These are phyloP conservation scores for Phytophthora colocasiae DNA, from an alignment of 352 stramenopile genomes.

Conservation along the genomic window DNA sequence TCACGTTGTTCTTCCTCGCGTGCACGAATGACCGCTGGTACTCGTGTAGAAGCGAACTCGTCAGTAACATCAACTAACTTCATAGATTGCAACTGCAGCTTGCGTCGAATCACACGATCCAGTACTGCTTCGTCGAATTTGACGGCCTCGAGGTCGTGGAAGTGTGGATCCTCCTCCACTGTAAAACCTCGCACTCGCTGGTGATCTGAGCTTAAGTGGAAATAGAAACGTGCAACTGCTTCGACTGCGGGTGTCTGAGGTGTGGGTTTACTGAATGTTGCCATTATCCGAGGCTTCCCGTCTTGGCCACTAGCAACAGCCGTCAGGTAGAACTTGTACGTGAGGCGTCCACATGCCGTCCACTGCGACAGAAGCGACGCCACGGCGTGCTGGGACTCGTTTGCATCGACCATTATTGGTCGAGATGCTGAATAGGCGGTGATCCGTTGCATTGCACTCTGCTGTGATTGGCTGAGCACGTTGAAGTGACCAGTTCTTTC, in stretches of 20 bases:
- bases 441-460: not conserved
- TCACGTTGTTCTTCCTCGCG: conserved; percentile 46
- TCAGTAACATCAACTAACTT: conserved; percentile 59
- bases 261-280: conserved; percentile 74
- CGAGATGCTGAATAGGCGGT: too few relatives aligned
- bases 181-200: conserved; percentile 60
- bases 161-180: conserved; percentile 69
- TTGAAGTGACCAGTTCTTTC: conserved; percentile 28
- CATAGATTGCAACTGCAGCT: conserved; percentile 52
- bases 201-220: conserved; percentile 53
- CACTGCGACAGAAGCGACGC: conserved; percentile 53
- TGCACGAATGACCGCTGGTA: conserved; percentile 49
- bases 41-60: conserved; percentile 67
- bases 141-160: conserved; percentile 50
- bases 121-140: conserved; percentile 66
- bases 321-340: conserved; percentile 69
- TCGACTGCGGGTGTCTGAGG: conserved; percentile 39
- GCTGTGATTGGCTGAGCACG: conserved; percentile 18
- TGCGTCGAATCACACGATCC: conserved; percentile 63
- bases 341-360: conserved; percentile 43
- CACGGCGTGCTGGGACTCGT: conserved; percentile 53
- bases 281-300: conserved; percentile 50
- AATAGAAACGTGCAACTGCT: conserved; percentile 67
- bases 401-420: conserved; percentile 31
- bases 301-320: conserved; percentile 36